A percentile compares a stretch with the other conserved stretches of the same genome.
phyloP scores from a whole-genome alignment of 257 asterid genomes.

The Ophiorrhiza pumila region DNA sequence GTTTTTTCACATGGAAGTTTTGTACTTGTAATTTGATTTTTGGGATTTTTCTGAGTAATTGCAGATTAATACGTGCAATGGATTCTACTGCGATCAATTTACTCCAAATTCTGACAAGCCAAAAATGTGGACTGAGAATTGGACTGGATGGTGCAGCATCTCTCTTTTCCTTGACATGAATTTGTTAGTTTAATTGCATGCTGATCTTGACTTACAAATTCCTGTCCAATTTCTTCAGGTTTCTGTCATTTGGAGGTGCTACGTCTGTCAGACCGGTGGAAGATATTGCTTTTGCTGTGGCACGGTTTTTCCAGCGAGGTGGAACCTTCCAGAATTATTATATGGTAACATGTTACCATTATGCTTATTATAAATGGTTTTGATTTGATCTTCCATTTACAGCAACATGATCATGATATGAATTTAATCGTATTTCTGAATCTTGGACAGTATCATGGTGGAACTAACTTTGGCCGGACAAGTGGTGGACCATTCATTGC shows the following conservation, averaged over 20 bases:
- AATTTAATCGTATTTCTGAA: neutral
- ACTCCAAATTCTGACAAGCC: slow-evolving; percentile 79
- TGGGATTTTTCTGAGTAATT: neutral
- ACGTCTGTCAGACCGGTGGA: slow-evolving; percentile 75
- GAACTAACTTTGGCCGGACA: slow-evolving; percentile 84
- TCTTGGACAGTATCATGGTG: slow-evolving; percentile 76
- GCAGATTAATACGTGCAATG: slow-evolving; percentile 94
- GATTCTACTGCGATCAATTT: slow-evolving; percentile 89
- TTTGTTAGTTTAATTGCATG: slow-evolving; percentile 13
- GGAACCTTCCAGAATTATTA: slow-evolving; percentile 94
- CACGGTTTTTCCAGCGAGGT: slow-evolving; percentile 84
- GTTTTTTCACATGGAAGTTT: neutral
- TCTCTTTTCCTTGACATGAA: neutral
- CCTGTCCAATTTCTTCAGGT: slow-evolving; percentile 42
- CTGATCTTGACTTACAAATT: neutral
- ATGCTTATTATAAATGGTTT: too few species aligned
- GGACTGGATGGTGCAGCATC: slow-evolving; percentile 83
- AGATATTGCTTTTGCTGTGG: slow-evolving; percentile 89
- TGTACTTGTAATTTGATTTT: too few species aligned
- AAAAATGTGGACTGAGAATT: slow-evolving; percentile 95
- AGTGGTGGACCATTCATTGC: slow-evolving; percentile 86
- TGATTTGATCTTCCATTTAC: neutral
- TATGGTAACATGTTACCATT: slow-evolving; percentile 50
- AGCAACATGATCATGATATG: neutral
- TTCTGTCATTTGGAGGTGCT: slow-evolving; percentile 67